Evolutionary conservation across 352 stramenopile species (phyloP), one percentile per base, ranked within the genome.

Genomic region (Globisporangium splendens): DNA sequence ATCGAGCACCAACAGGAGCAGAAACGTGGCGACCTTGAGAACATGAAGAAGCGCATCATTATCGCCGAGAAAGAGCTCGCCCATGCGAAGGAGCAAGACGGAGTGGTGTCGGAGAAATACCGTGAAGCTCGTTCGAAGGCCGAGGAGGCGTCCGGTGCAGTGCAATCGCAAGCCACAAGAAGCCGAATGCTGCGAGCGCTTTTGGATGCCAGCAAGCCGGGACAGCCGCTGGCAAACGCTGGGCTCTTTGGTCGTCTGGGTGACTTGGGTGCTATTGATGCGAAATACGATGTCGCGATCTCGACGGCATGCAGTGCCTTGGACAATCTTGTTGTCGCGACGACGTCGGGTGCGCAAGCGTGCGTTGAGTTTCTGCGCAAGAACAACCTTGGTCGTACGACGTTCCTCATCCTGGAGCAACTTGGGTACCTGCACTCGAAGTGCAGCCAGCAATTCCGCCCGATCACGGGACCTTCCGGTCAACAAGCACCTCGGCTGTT

Each of bases 401-500:
- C 89, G 15, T 99, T 99, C 62, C 80, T 99, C 52, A 98, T 99
- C 57, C 75, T 99, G n/a, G 96, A 99, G 61, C 97, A 99, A 59
- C 86, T 99, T 47, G 86, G 75, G 15, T 91, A 96, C 49, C 63
- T 95, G 2, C 74, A 76, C 35, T 77, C 69, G 13, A 89, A 93
- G 61, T 79, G 79, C 61, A 69, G 69, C 4, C 88, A 89, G 73
- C 75, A 55, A 51, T 90, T 91, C 43, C 80, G 75, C 44, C 54
- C 63, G 11, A 73, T 89, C 11, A 79, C 65, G 18, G 60, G 69
- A 35, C 75, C 78, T 44, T 77, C 68, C 4, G 79, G 73, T 5
- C 79, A 82, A 18, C 50, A 56, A 28, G 72, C 73, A 0, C 81
- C 81, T 8, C 84, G 91, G 2, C 71, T 98, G 5, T 97, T 97